These are phyloP conservation scores for Aleurites moluccanus DNA, from an alignment of 441 rosid species.

Conservation along the genomic window DNA sequence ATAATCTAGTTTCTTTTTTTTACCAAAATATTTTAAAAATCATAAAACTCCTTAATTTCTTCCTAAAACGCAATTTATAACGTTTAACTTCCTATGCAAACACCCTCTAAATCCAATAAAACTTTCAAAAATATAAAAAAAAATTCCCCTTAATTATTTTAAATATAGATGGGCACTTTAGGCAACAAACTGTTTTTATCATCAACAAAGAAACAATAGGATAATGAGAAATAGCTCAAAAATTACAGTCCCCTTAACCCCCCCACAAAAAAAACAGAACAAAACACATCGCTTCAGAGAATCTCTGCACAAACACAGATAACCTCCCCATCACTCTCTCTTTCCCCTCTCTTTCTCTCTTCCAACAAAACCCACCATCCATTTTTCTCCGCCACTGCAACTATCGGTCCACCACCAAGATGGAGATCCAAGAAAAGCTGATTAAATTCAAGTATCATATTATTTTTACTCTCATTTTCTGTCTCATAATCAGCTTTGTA, in stretches of 20 bases:
- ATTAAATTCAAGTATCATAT: slow-evolving; percentile 59
- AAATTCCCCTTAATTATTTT: no score
- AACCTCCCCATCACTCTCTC: neutral
- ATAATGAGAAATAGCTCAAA: neutral
- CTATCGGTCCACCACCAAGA: slow-evolving; percentile 19
- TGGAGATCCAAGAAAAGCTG: slow-evolving; percentile 68
- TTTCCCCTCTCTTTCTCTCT: slow-evolving; percentile 13
- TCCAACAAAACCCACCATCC: slow-evolving; percentile 7
- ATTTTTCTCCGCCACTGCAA: neutral
- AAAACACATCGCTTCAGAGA: neutral
- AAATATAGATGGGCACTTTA: slow-evolving; percentile 14
- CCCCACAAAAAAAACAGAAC: neutral
- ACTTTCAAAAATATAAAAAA: no score
- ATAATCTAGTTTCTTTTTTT: no score
- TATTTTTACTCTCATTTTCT: slow-evolving; percentile 33
- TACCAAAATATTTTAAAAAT: no score
- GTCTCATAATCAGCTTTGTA: slow-evolving; percentile 29
- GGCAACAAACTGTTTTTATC: slow-evolving; percentile 5
- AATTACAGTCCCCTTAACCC: slow-evolving; percentile 4
- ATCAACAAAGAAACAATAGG: no score
- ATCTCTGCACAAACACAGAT: neutral
- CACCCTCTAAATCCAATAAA: no score
- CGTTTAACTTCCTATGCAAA: no score
- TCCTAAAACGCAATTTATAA: no score
- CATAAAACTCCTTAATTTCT: no score